Evolutionary conservation across 805 yeast species (phyloP).

Genomic region (Metschnikowia picachoensis): DNA sequence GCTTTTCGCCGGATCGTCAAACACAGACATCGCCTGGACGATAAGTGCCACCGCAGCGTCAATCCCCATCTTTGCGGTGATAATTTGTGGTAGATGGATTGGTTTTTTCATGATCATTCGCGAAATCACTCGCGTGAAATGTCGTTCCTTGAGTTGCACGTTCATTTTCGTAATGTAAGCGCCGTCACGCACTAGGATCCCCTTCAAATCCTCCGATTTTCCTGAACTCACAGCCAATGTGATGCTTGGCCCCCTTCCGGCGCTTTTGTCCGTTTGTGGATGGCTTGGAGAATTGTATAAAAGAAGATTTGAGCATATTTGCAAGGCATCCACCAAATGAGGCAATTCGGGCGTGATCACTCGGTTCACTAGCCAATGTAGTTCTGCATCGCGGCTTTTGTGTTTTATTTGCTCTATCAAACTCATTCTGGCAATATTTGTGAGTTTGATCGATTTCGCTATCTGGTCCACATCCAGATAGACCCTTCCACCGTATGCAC

Average conservation of each 20-base stretch:
- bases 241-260: conserved; percentile 38
- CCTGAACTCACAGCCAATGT: conserved; percentile 56
- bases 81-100: conserved; percentile 40
- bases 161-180: conserved; percentile 48
- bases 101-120: conserved; percentile 28
- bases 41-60: conserved; percentile 31
- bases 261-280: conserved; percentile 24
- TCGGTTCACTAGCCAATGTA: conserved; percentile 18
- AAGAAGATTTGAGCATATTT: conserved; percentile 35
- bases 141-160: conserved; percentile 40
- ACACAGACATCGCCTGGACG: conserved; percentile 19
- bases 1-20: conserved; percentile 6
- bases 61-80: conserved; percentile 43
- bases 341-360: conserved; percentile 19
- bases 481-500: too few relatives aligned
- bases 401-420: conserved; percentile 6
- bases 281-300: conserved; percentile 35
- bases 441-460: background rate
- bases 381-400: conserved; percentile 16
- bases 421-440: background rate
- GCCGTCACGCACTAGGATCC: conserved; percentile 55
- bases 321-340: conserved; percentile 31
- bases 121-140: conserved; percentile 31
- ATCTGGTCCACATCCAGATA: too few relatives aligned
- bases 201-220: conserved; percentile 56